Evolutionary conservation across 306 rosid species (phyloP).

Genomic region (Vicia villosa): DNA sequence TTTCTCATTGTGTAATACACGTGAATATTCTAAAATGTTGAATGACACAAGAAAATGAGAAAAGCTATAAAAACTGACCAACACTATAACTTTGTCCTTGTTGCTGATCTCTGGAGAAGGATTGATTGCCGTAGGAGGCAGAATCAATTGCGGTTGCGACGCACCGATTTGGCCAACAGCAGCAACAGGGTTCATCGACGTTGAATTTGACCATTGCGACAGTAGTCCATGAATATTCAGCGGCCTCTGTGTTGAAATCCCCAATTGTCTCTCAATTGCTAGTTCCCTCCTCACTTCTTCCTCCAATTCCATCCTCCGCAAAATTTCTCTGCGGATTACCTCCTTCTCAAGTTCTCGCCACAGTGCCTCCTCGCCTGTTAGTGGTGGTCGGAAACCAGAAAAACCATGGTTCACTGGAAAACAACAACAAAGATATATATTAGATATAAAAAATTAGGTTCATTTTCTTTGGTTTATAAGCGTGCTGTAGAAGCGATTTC

Average conservation of each 20-base stretch:
- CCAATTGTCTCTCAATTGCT: constrained; percentile 39
- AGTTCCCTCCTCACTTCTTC: constrained; percentile 61
- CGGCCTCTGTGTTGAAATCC: constrained; percentile 24
- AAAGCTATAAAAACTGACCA: constrained; percentile 46
- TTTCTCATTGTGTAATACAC: too few species aligned
- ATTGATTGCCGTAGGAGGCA: neutral
- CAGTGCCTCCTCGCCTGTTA: constrained; percentile 23
- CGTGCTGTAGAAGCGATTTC: neutral
- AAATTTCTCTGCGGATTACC: constrained; percentile 47
- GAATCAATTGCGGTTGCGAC: neutral
- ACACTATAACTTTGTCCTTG: constrained; percentile 41
- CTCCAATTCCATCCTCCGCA: constrained; percentile 49
- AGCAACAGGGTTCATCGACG: neutral
- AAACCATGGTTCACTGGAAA: constrained; percentile 7
- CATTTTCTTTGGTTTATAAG: neutral
- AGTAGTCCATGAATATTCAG: constrained; percentile 10
- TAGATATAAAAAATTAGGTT: neutral
- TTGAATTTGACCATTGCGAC: neutral
- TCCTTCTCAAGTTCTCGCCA: constrained; percentile 51
- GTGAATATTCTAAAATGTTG: too few species aligned
- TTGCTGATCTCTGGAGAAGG: constrained; percentile 1
- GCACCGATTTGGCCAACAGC: neutral
- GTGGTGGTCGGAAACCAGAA: neutral
- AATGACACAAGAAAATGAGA: too few species aligned
- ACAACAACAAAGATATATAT: neutral